These are phyloP conservation scores for Oenanthe javanica DNA, from an alignment of 140 eudicot genomes.

Conservation along the genomic window DNA sequence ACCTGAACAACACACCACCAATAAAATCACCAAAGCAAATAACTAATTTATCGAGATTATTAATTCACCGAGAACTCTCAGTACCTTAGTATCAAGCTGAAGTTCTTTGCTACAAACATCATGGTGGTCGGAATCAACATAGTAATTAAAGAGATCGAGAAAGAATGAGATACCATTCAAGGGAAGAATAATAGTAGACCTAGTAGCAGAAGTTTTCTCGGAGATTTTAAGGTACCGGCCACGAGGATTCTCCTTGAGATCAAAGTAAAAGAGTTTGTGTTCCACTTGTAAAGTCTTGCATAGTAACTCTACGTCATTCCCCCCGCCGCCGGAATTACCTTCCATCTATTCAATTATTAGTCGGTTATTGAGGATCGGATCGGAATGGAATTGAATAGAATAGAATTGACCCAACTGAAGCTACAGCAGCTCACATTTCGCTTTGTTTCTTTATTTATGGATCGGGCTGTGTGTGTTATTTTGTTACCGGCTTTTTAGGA, in stretches of 20 bases:
- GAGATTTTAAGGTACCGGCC: constrained; percentile 93
- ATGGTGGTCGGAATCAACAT: constrained; percentile 72
- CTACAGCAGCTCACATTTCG: background rate
- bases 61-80: background rate
- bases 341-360: constrained; percentile 27
- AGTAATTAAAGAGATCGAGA: constrained; percentile 92
- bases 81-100: constrained; percentile 92
- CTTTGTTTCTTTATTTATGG: background rate
- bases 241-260: constrained; percentile 94
- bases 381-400: background rate
- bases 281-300: constrained; percentile 96
- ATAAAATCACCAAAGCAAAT: background rate
- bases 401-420: background rate
- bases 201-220: constrained; percentile 90
- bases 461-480: background rate
- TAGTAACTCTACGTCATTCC: constrained; percentile 74
- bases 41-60: background rate
- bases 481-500: background rate
- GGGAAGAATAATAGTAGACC: constrained; percentile 94
- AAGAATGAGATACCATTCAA: constrained; percentile 89
- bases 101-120: constrained; percentile 86
- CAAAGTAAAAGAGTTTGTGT: constrained; percentile 95
- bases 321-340: constrained; percentile 59
- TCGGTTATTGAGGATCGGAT: background rate
- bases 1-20: constrained; percentile 35